Conservation (phyloP, 2,329 filamentous ascomycete species). For the Xylariaceae sp. region DNA sequence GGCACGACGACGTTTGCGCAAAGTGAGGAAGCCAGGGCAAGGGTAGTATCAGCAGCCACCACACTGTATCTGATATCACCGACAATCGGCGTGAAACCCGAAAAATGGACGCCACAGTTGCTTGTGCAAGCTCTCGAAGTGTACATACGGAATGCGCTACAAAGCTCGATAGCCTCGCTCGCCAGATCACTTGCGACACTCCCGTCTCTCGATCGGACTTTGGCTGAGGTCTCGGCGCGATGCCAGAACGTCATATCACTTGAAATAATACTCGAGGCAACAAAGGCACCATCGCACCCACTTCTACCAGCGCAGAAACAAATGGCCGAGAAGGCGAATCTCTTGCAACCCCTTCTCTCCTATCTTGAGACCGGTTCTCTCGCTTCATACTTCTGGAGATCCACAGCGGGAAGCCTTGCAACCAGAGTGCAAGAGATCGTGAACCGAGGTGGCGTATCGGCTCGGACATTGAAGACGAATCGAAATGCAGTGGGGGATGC, state of each 20-base stretch:
- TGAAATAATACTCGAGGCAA: slow-evolving; percentile 67
- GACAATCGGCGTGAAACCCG: slow-evolving; percentile 46
- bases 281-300: slow-evolving; percentile 64
- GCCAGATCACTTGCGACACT: slow-evolving; percentile 72
- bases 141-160: slow-evolving; percentile 76
- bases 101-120: slow-evolving; percentile 60
- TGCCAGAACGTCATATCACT: slow-evolving; percentile 91
- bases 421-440: slow-evolving; percentile 79
- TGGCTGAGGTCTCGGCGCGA: slow-evolving; percentile 73
- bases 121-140: slow-evolving; percentile 72
- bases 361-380: slow-evolving; percentile 84
- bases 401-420: slow-evolving; percentile 71
- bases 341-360: slow-evolving; percentile 67
- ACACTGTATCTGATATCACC: slow-evolving; percentile 80
- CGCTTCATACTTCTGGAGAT: slow-evolving; percentile 89
- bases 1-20: slow-evolving; percentile 54
- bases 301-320: slow-evolving; percentile 42
- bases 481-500: slow-evolving; percentile 68
- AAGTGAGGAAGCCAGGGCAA: slow-evolving; percentile 67
- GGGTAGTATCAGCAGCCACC: slow-evolving; percentile 67
- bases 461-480: slow-evolving; percentile 73
- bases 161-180: slow-evolving; percentile 70
- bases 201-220: slow-evolving; percentile 72
- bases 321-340: slow-evolving; percentile 37
- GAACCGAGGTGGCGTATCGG: slow-evolving; percentile 74